A percentile compares a stretch with the other conserved stretches of the same genome.
These are phyloP conservation scores for Artomyces pyxidatus DNA, from an alignment of 768 basidiomycete species.

Conservation along the genomic window DNA sequence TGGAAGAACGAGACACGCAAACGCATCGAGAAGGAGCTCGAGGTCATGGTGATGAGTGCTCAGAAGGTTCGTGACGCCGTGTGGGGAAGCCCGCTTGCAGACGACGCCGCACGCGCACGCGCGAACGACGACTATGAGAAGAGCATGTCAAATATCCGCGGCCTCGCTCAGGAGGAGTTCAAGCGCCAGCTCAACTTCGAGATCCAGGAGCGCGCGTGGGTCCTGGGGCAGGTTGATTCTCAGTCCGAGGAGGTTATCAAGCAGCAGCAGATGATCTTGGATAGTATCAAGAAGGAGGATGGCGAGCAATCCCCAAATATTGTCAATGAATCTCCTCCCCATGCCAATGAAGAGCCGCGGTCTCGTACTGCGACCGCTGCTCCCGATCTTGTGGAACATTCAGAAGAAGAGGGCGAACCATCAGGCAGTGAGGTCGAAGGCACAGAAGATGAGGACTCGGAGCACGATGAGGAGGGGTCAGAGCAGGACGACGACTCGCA, in stretches of 20 bases:
- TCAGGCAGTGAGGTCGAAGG: conserved; percentile 1
- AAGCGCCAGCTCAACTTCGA: conserved; percentile 7
- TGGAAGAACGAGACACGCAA: conserved; percentile 12
- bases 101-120: conserved; percentile 4
- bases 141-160: conserved; percentile 11
- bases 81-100: background rate
- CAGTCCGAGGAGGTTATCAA: conserved; percentile 14
- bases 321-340: background rate
- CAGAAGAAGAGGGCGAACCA: background rate
- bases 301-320: background rate
- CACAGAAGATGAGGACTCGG: background rate
- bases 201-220: conserved; percentile 14
- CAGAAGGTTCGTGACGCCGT: conserved; percentile 6
- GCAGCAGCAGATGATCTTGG: conserved; percentile 16
- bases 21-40: conserved; percentile 11
- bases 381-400: no score
- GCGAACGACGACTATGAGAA: conserved; percentile 6
- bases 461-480: background rate
- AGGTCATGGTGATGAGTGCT: conserved; percentile 11
- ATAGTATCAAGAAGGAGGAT: conserved; percentile 10
- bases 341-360: background rate
- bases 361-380: no score
- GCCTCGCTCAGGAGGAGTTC: conserved; percentile 12
- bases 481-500: background rate
- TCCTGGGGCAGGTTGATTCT: conserved; percentile 4